Base-by-base conservation (phyloP, 768 basidiomycete species). In the Tricholoma terreum region DNA sequence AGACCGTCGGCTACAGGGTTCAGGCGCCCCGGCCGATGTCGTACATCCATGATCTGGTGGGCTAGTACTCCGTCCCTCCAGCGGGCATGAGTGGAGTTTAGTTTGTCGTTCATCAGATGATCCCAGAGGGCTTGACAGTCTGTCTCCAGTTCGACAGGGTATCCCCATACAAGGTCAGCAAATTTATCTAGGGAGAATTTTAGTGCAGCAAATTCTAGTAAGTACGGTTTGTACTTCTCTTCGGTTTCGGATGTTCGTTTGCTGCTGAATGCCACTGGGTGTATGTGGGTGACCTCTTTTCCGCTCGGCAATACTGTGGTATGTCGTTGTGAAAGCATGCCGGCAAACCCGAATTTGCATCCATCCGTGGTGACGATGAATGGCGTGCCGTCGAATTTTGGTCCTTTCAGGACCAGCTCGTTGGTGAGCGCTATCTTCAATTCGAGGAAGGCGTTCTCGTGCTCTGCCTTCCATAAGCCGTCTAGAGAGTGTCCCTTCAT, bases 401-500 rank as follows among this genome's bases (percentile, higher is more conserved):
- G n/a, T n/a, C n/a, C n/a, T n/a, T n/a, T 48, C 2, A 77, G 60
- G 0, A 74, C 69, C 0, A 75, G 77, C 54, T 73, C 70, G 0
- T 59, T 60, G 3, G 69, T 65, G 0, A 78, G 58, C 0, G 61
- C 53, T 11, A 35, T 31, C 59, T 80, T 78, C 7, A 79, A 57
- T 1, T 31, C 22, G 0, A 72, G 61, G 51, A 73, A 71, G 0
- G 65, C 60, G 17, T 57, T 46, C 0, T 58, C 58, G 19, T 71
- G 68, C 22, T 63, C 62, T 14, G 56, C 19, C 30, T 30, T 58
- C 65, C 65, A 67, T 5, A 24, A 2, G 8, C 42, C 60, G 24
- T 12, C 45, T 48, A 48, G 19, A 5, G 45, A 48, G 19, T 48
- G 45, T 21, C n/a, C 45, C 27, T 5, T 48, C 4, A 48, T n/a